Percentiles rank a stretch among this genome's conserved stretches.
Conservation (phyloP, 164 flowering plant species). For the Macadamia tetraphylla region DNA sequence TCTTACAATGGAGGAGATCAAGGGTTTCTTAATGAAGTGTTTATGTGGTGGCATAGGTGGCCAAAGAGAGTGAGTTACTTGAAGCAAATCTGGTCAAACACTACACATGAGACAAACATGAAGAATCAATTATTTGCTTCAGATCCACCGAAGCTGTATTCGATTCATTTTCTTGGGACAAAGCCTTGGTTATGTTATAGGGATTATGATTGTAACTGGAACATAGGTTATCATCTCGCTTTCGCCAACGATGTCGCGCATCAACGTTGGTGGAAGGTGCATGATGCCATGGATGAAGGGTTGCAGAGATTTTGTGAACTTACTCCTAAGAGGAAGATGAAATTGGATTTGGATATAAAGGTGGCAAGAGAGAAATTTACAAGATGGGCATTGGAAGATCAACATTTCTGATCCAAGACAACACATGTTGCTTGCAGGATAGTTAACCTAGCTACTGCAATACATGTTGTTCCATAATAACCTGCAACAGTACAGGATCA, state of each 20-base stretch:
- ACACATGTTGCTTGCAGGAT: neutral
- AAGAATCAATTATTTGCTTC: slow-evolving; percentile 75
- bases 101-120: slow-evolving; percentile 37
- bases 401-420: slow-evolving; percentile 77
- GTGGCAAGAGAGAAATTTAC: slow-evolving; percentile 37
- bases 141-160: slow-evolving; percentile 70
- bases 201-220: slow-evolving; percentile 96
- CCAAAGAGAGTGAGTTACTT: slow-evolving; percentile 76
- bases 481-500: no score
- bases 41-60: slow-evolving; percentile 90
- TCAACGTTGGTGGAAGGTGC: slow-evolving; percentile 73
- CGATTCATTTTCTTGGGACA: slow-evolving; percentile 80
- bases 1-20: slow-evolving; percentile 99
- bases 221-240: slow-evolving; percentile 47
- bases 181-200: slow-evolving; percentile 96
- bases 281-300: slow-evolving; percentile 58
- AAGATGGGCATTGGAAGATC: slow-evolving; percentile 63
- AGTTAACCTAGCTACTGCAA: neutral
- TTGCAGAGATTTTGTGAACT: slow-evolving; percentile 58
- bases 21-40: slow-evolving; percentile 86
- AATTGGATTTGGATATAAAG: slow-evolving; percentile 60
- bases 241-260: slow-evolving; percentile 93
- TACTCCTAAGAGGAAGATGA: slow-evolving; percentile 41
- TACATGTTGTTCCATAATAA: no score
- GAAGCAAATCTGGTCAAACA: slow-evolving; percentile 86